Base-by-base conservation (phyloP, 345 rosid genomes). In the Hibiscus trionum region DNA sequence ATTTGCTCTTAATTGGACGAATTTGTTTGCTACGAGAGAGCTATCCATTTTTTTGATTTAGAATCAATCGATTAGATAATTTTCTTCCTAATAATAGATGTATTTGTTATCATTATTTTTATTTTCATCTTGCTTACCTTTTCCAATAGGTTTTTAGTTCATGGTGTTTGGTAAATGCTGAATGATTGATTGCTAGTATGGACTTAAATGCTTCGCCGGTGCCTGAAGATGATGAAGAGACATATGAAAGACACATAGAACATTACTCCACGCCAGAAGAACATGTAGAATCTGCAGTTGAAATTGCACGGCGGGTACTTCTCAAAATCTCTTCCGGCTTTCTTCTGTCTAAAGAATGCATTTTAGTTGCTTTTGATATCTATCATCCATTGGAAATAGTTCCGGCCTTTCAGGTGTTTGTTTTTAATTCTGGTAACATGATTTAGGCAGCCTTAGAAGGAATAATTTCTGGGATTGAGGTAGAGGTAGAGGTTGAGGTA, bases 191-290 rank as follows among this genome's bases (percentile, higher is more conserved):
- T 79, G 87, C 87, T 76, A 79, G 89, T 61, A 88, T 91, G 97
- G 97, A 91, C 79, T 72, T 91, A 56, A 91, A 91, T 85, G 94
- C 81, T 74, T 82, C 87, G 3, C 89, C 96, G 1, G 71, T 85
- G 66, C 97, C 97, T 27, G 97, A 91, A 76, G 94, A 87, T 35
- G 92, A 88, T 14, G 97, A 91, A 9, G 94, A 88, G 61, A 82
- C 74, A 24, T 87, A 77, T 56, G 92, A 82, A 31, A 66, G 84
- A 35, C 88, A 68, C 68, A 42, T 75, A 33, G 89, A 81, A 68
- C 81, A 84, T 31, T 86, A 73, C 69, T 72, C 76, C 0, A 77
- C 83, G 0, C 85, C 80, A 3, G 87, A 83, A 76, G 95, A 87
- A 35, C 90, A 85, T 35, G 47, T 57, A 8, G 95, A 86, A 73